These are phyloP conservation scores for Pichia sp. DNA, from an alignment of 1,139 yeast genomes.

Conservation along the genomic window DNA sequence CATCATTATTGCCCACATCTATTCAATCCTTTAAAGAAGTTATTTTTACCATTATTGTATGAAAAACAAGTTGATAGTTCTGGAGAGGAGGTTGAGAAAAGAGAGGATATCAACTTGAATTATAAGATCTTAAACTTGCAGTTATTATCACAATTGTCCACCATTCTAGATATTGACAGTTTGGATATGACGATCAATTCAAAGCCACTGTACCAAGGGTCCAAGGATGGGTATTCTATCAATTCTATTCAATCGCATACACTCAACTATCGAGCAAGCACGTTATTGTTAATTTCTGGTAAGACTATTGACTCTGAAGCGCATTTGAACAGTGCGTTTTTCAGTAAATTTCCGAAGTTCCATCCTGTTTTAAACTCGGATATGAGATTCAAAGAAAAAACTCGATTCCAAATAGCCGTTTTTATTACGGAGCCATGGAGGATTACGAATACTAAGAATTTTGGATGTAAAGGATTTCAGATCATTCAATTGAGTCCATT, in stretches of 20 bases:
- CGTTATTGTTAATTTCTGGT: slow-evolving; percentile 70
- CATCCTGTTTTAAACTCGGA: slow-evolving; percentile 15
- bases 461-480: slow-evolving; percentile 58
- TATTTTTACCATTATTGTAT: slow-evolving; percentile 32
- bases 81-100: slow-evolving; percentile 36
- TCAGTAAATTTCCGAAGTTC: slow-evolving; percentile 50
- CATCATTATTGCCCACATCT: slow-evolving; percentile 33
- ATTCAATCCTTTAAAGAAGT: slow-evolving; percentile 34
- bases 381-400: not conserved
- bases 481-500: slow-evolving; percentile 68
- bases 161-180: slow-evolving; percentile 4
- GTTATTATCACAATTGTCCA: slow-evolving; percentile 12
- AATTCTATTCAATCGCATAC: slow-evolving; percentile 81
- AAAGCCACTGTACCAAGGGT: slow-evolving; percentile 58
- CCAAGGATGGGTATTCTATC: slow-evolving; percentile 82
- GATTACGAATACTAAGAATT: slow-evolving; percentile 64
- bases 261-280: slow-evolving; percentile 90
- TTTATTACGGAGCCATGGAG: slow-evolving; percentile 62
- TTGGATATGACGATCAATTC: slow-evolving; percentile 7
- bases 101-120: not conserved
- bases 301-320: slow-evolving; percentile 50
- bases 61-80: slow-evolving; percentile 35
- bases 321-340: slow-evolving; percentile 48
- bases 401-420: slow-evolving; percentile 10
- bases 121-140: slow-evolving; percentile 10